Evolutionary conservation across 148 eudicot species (phyloP).

Genomic region (Persicaria tinctoria): DNA sequence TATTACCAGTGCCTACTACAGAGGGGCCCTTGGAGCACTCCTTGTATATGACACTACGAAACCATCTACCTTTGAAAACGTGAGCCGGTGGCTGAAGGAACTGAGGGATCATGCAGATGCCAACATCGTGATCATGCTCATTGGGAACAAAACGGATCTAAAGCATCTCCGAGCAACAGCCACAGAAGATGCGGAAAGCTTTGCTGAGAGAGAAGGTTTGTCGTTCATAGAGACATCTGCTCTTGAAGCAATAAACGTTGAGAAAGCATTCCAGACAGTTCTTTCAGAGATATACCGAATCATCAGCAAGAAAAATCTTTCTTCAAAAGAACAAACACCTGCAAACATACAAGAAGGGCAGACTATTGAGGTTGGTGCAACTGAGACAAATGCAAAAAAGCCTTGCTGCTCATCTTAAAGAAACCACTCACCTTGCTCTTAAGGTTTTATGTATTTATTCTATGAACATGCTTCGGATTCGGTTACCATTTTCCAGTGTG

Average conservation of each 20-base stretch:
- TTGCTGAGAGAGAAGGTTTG: neutral
- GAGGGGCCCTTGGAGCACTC: neutral
- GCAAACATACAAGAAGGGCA: neutral
- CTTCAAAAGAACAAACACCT: neutral
- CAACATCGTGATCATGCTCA: slow-evolving; percentile 8
- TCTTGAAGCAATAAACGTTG: slow-evolving; percentile 1
- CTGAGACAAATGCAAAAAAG: neutral
- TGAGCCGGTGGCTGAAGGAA: slow-evolving; percentile 6
- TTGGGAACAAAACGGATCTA: slow-evolving; percentile 2
- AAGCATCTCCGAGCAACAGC: slow-evolving; percentile 1
- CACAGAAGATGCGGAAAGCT: slow-evolving; percentile 2
- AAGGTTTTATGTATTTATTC: neutral
- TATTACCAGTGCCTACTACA: slow-evolving; percentile 6
- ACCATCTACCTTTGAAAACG: neutral
- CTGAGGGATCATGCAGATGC: slow-evolving; percentile 7
- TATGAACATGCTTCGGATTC: neutral
- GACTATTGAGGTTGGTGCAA: neutral
- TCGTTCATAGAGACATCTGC: slow-evolving; percentile 8
- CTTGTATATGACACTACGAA: neutral
- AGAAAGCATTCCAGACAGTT: neutral
- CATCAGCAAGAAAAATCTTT: slow-evolving; percentile 1
- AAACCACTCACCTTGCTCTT: neutral
- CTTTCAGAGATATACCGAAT: slow-evolving; percentile 1
- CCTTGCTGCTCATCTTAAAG: neutral
- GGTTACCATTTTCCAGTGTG: neutral